Base-by-base conservation (phyloP, 2,329 filamentous ascomycete genomes). In the Emergomyces orientalis region DNA sequence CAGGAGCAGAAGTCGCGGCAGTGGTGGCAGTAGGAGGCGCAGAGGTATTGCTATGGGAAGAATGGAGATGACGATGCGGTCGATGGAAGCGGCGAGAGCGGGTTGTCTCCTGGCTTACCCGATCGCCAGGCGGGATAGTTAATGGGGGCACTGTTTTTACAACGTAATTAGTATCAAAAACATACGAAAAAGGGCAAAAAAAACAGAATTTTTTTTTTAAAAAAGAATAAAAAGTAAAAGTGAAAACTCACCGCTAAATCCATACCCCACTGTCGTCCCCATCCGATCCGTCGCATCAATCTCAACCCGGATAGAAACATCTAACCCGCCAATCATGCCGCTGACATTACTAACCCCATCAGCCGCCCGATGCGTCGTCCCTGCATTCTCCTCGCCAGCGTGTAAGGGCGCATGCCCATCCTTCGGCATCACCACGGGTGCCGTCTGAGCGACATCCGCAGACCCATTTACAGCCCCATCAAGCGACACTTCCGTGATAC, bases 311-410 rank as follows among this genome's bases (percentile, higher is more conserved):
- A 80, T 74, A 14, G 76, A 66, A 37, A 81, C 73, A 64, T 80
- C 78, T 63, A 81, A 66, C 1, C 78, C 77, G 41, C 78, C 77
- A 51, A 69, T 67, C 68, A 78, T 71, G 45, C 69, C 67, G 25
- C 76, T 76, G 8, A 69, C 66, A 62, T 65, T 72, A 65, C 69
- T 74, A 56, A 77, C 65, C 0, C 78, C 78, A 67, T 77, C 75
- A 2, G 90, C 88, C 14, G 91, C 89, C 63, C 84, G 85, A 78
- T 97, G 91, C 37, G 77, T 79, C 0, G 91, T 91, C 2, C 93
- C 93, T 0, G 90, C 90, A 56, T 82, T 79, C n/a, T 85, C 76
- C 73, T 97, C 93, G 56, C 93, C 92, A 3, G 78, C 76, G 72
- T 92, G 88, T 47, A 97, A 81, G 30, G 87, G 84, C 1, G 83